phyloP scores from a whole-genome alignment of 1,284 basidiomycete species.

The Boletus mariae region DNA sequence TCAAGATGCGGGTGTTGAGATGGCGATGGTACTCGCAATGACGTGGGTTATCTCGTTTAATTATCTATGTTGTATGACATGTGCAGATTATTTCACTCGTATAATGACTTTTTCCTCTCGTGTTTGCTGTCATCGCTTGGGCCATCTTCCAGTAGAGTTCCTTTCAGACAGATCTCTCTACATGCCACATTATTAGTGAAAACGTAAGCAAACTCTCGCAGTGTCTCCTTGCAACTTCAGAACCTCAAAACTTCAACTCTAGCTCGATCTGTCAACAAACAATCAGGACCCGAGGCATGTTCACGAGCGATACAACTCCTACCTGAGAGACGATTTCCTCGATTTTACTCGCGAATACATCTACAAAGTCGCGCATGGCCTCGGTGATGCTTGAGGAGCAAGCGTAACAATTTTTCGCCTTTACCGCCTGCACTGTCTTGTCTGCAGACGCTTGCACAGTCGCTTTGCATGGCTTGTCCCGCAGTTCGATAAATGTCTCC shows the following conservation, averaged over 20 bases:
- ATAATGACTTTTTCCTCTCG: not conserved
- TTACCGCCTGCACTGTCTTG: slow-evolving; percentile 8
- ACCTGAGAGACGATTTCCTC: not conserved
- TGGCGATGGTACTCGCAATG: slow-evolving; percentile 25
- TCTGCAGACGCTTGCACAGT: slow-evolving; percentile 7
- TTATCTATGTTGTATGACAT: slow-evolving; percentile 19
- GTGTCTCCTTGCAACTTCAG: not conserved
- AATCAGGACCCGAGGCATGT: too few species aligned
- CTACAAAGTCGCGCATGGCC: slow-evolving; percentile 1
- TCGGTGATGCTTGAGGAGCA: slow-evolving; percentile 11
- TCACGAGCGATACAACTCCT: not conserved
- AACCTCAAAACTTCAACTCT: not conserved
- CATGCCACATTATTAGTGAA: too few species aligned
- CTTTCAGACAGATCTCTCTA: too few species aligned
- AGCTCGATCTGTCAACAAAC: not conserved
- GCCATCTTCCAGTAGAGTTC: too few species aligned
- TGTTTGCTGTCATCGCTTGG: too few species aligned
- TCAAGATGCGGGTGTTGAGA: slow-evolving; percentile 25
- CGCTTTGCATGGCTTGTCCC: slow-evolving; percentile 11
- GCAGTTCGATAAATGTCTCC: not conserved
- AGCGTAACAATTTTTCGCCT: not conserved
- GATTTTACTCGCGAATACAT: not conserved
- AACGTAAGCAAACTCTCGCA: too few species aligned
- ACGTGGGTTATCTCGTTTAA: slow-evolving; percentile 14
- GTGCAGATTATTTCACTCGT: slow-evolving; percentile 5